Conservation (phyloP, 2,329 filamentous ascomycete species). For the Colletotrichum siamense region DNA sequence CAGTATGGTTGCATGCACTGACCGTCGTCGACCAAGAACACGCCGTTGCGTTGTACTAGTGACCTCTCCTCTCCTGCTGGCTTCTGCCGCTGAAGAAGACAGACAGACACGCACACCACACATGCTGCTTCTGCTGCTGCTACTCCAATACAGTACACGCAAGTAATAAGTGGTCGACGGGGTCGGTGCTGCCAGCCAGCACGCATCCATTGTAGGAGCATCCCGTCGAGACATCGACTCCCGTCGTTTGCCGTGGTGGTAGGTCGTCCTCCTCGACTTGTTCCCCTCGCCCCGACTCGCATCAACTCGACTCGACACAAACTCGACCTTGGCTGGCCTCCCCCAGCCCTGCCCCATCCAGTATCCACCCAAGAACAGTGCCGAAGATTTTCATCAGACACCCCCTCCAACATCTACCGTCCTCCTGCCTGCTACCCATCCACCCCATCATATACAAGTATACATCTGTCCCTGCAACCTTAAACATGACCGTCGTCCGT, state of each 20-base stretch:
- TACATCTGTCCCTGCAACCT: slow-evolving; percentile 49
- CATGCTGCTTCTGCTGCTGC: not conserved
- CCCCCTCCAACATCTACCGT: slow-evolving; percentile 55
- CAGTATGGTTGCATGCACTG: slow-evolving; percentile 52
- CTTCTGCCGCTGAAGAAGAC: slow-evolving; percentile 34
- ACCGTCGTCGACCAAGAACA: slow-evolving; percentile 19
- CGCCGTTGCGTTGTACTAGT: slow-evolving; percentile 13
- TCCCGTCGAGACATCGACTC: slow-evolving; percentile 10
- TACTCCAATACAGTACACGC: not conserved
- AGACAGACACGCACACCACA: not conserved
- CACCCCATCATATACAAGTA: slow-evolving; percentile 51
- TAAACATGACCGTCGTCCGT: slow-evolving; percentile 30
- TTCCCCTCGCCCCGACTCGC: not conserved
- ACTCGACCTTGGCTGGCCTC: slow-evolving; percentile 31
- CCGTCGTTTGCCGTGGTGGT: not conserved
- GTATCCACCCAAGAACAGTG: slow-evolving; percentile 53
- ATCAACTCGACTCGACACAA: slow-evolving; percentile 21
- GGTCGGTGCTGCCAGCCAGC: slow-evolving; percentile 30
- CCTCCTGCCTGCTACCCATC: slow-evolving; percentile 29
- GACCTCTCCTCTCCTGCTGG: slow-evolving; percentile 9
- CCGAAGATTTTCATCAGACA: slow-evolving; percentile 54
- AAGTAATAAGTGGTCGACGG: not conserved
- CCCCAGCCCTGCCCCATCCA: slow-evolving; percentile 31
- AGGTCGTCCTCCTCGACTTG: slow-evolving; percentile 11
- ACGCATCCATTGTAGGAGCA: slow-evolving; percentile 22